A percentile compares a stretch with the other conserved stretches of the same genome.
phyloP scores from a whole-genome alignment of 768 basidiomycete genomes.

The Xerocomus spinulosus region DNA sequence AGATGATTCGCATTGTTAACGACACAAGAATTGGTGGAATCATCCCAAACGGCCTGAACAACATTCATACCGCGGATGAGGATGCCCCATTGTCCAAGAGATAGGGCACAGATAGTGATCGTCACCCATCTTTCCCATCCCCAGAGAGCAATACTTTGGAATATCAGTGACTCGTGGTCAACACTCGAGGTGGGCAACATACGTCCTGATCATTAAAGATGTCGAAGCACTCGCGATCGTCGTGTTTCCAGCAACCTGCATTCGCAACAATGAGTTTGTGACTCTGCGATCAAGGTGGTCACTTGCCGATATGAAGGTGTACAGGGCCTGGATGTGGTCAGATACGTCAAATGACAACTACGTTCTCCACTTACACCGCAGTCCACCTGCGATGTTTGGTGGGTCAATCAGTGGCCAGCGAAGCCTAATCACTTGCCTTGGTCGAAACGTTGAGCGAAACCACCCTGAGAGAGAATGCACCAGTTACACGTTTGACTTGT shows the following conservation, averaged over 20 bases:
- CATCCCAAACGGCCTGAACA: constrained; percentile 53
- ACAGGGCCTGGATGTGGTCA: constrained; percentile 45
- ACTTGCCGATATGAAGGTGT: constrained; percentile 63
- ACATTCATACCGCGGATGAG: constrained; percentile 67
- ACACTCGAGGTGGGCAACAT: constrained; percentile 6
- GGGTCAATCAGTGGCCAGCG: neutral
- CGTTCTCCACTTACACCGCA: constrained; percentile 44
- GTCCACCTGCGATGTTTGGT: constrained; percentile 40
- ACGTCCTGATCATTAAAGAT: constrained; percentile 70
- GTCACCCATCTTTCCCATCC: constrained; percentile 51
- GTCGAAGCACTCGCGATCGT: constrained; percentile 35
- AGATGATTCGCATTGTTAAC: constrained; percentile 51
- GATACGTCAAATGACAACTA: neutral
- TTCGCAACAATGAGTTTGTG: constrained; percentile 1
- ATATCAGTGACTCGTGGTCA: constrained; percentile 18
- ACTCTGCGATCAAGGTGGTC: neutral
- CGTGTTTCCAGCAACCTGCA: constrained; percentile 25
- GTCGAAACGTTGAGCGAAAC: constrained; percentile 50
- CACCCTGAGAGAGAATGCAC: constrained; percentile 37
- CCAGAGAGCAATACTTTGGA: constrained; percentile 63
- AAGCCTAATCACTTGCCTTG: constrained; percentile 9
- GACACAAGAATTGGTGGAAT: constrained; percentile 38
- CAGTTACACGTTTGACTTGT: neutral
- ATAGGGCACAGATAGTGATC: constrained; percentile 48
- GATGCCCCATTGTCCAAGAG: constrained; percentile 60